phyloP scores from a whole-genome alignment of 2,329 filamentous ascomycete species.

The Byssochlamys sp. region DNA sequence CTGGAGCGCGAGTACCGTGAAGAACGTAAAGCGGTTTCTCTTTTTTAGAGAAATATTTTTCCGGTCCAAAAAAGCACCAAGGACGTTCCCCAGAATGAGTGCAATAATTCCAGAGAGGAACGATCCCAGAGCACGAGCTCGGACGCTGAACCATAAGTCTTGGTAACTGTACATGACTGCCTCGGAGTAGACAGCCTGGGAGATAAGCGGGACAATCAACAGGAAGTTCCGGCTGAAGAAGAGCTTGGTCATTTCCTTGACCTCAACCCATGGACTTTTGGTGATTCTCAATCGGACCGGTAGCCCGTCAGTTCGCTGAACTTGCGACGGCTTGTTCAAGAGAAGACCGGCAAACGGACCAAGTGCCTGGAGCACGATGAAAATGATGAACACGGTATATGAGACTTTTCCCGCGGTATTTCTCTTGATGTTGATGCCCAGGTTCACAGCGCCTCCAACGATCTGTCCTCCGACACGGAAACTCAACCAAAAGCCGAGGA shows the following conservation, averaged over 20 bases:
- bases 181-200: slow-evolving; percentile 61
- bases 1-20: slow-evolving; percentile 42
- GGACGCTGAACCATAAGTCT: slow-evolving; percentile 59
- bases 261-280: slow-evolving; percentile 48
- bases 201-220: slow-evolving; percentile 57
- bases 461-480: slow-evolving; percentile 57
- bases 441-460: slow-evolving; percentile 61
- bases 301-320: slow-evolving; percentile 57
- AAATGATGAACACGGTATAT: slow-evolving; percentile 59
- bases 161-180: slow-evolving; percentile 65
- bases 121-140: slow-evolving; percentile 59
- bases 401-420: slow-evolving; percentile 55
- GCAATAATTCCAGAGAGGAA: slow-evolving; percentile 61
- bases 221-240: slow-evolving; percentile 56
- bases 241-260: slow-evolving; percentile 49
- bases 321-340: slow-evolving; percentile 51
- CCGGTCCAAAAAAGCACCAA: slow-evolving; percentile 58
- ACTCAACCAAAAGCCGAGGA: slow-evolving; percentile 59
- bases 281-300: slow-evolving; percentile 52
- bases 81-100: slow-evolving; percentile 54
- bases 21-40: slow-evolving; percentile 49
- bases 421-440: slow-evolving; percentile 54
- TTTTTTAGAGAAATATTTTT: slow-evolving; percentile 44
- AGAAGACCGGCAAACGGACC: slow-evolving; percentile 58
- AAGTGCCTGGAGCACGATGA: slow-evolving; percentile 59